Evolutionary conservation across 108 stramenopile genomes (phyloP), one percentile per base, ranked within the genome.

Genomic region (Licmophora abbreviata): DNA sequence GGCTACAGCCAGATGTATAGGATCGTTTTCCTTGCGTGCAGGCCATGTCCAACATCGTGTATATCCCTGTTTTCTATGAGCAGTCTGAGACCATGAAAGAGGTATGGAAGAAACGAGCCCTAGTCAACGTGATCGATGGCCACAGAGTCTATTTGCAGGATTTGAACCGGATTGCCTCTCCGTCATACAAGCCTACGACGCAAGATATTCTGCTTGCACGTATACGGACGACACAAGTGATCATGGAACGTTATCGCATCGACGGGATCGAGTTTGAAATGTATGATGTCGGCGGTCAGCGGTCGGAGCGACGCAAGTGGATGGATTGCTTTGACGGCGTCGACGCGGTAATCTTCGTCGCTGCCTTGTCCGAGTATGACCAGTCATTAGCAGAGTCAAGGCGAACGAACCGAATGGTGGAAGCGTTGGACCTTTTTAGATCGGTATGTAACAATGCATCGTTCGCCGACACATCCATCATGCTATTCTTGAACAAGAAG

Each of bases 331-430:
- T 97, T 56, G 95, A 97, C 60, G 74, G 86, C 24, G 96, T 99
- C 32, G 96, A 94, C 37, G 96, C 96, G n/a, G 95, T 99, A 47
- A 96, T 99, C 55, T 99, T 97, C 67, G 96, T 99, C 24, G 96
- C 94, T 4, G 95, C 96, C 18, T 71, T 99, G 26, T 81, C 77
- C 38, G 96, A 97, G 66, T 99, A 89, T 61, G 94, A 99, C 66
- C 98, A 99, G 65, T 73, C 73, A 29, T 83, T 99, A 17, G 96
- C 88, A 15, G 98, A 99, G 66, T 88, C 96, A 61, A 85, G 76
- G 48, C 59, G 83, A 66, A 93, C 90, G 24, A 99, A 99, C 69
- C 87, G 98, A 34, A 95, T 99, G 93, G 81, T 82, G 36, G 98
- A 99, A 63, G 94, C 94, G 18, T 59, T 99, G 36, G 82, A 91